Conservation (phyloP, 495 filamentous ascomycete genomes). For the Penicillium coprophilum region DNA sequence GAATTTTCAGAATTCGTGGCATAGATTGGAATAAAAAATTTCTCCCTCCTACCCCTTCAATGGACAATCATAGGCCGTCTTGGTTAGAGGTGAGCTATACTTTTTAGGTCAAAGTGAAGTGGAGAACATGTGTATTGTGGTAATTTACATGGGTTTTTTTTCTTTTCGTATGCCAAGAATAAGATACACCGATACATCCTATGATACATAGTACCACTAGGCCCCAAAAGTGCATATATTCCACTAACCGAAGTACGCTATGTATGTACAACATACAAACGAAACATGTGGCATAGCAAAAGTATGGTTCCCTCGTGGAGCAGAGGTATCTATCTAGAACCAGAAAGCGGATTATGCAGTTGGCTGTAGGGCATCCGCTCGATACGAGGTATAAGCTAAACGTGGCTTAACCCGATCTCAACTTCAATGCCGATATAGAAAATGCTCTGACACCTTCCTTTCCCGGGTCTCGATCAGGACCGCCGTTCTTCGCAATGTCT, state of each 20-base stretch:
- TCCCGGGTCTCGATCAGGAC: neutral
- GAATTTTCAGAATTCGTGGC: neutral
- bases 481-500: conserved; percentile 1
- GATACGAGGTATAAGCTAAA: conserved; percentile 4
- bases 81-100: conserved; percentile 2
- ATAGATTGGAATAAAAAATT: neutral
- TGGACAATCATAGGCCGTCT: neutral
- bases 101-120: conserved; percentile 5
- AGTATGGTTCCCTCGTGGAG: neutral
- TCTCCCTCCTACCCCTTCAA: neutral
- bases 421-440: neutral
- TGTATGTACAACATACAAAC: neutral
- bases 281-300: conserved; percentile 5
- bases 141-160: conserved; percentile 17
- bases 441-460: conserved; percentile 1
- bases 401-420: neutral
- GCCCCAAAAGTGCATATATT: neutral
- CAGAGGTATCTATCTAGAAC: neutral
- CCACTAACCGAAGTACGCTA: neutral
- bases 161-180: neutral
- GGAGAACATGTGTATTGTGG: conserved; percentile 5
- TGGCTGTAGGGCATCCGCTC: neutral
- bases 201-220: neutral
- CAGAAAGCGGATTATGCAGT: neutral
- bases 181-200: neutral